Conservation (phyloP, 2,329 filamentous ascomycete species). For the Phialophora verrucosa region DNA sequence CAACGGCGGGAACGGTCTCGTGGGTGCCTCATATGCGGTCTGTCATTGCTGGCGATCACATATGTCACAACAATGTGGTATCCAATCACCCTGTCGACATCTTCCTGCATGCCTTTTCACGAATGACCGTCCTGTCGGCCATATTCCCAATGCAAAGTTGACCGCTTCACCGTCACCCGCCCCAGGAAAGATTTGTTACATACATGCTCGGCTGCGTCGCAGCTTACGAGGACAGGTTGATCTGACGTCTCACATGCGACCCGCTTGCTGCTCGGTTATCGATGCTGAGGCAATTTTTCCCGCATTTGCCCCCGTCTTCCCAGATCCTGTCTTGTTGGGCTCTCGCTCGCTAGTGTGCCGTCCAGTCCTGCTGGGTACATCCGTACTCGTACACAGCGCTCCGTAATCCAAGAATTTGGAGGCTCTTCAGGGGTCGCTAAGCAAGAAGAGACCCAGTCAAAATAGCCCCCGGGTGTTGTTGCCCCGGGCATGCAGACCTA, state of each 20-base stretch:
- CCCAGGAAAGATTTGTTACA: not conserved
- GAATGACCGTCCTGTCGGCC: not conserved
- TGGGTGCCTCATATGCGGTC: not conserved
- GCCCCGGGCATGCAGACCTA: not conserved
- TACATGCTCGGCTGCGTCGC: not conserved
- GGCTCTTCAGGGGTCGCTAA: not conserved
- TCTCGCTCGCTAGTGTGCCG: not conserved
- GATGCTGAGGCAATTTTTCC: conserved; percentile 10
- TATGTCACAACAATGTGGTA: not conserved
- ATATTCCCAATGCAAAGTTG: not conserved
- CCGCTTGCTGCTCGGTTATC: conserved; percentile 3
- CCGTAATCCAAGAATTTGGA: not conserved
- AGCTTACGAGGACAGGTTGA: not conserved
- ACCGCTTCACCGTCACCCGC: not conserved
- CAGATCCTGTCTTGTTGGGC: conserved; percentile 4
- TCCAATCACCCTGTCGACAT: not conserved
- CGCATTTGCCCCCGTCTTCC: not conserved
- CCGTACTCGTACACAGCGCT: not conserved
- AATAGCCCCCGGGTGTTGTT: not conserved
- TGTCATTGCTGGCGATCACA: not conserved
- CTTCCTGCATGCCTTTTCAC: not conserved
- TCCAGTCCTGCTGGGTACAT: not conserved
- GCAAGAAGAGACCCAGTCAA: not conserved
- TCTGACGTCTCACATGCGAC: conserved; percentile 1
- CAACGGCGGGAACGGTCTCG: not conserved